Evolutionary conservation across 306 rosid genomes (phyloP), one percentile per base, ranked within the genome.

Genomic region (Arachis stenosperma): DNA sequence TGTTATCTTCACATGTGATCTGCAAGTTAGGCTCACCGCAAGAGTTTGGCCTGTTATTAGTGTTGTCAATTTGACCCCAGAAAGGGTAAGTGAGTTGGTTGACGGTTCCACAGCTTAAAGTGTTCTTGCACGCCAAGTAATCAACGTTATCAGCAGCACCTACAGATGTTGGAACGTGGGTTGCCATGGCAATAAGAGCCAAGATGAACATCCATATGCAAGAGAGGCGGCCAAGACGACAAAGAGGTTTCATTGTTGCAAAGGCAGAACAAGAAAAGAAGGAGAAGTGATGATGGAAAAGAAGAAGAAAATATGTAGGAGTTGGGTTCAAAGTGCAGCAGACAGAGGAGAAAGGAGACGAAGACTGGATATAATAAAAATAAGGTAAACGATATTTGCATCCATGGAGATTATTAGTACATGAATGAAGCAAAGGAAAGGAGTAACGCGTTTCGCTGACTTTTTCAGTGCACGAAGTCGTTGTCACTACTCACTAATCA

Each of bases 41-140:
- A 12, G 67, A 22, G 0, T 5, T 0, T 5, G 7, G 3, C 71
- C 83, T 78, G 41, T 42, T 44, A 10, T 0, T 33, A 33, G 3
- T 33, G 37, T 33, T 33, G 3, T 4, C 37, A 33, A 33, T 4
- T 2, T 2, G 37, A 22, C 83, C 88, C 76, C 68, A 75, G 50
- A 84, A 84, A 0, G 85, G 85, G 29, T 81, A 81, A 8, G 2
- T 56, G 33, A 81, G 61, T 47, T 36, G 1, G 9, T 5, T 0
- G 7, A 61, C 6, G 4, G 0, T 0, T 15, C 69, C 71, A n/a
- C 88, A 84, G 2, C 9, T n/a, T 3, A 48, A 4, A 48, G 54
- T 3, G 2, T 12, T 48, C 1, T 12, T 48, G 54, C 54, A 48
- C 13, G 1, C 6, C 54, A 1, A 3, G 8, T 42, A 7, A 42